Percentiles rank a stretch among this genome's conserved stretches.
phyloP scores from a whole-genome alignment of 2,329 filamentous ascomycete species.

The Neocucurbitaria cava region DNA sequence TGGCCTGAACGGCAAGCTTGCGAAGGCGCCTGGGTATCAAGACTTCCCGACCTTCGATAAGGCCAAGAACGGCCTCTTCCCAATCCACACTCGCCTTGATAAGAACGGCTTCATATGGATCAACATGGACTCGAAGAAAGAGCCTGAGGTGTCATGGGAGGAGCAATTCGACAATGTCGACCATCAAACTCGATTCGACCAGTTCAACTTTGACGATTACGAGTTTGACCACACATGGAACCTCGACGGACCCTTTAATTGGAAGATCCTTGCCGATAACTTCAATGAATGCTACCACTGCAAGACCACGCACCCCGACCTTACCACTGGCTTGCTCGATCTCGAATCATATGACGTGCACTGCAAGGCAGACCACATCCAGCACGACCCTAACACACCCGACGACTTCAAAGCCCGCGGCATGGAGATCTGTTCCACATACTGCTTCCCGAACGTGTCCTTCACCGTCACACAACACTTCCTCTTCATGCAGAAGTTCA shows the following conservation, averaged over 20 bases:
- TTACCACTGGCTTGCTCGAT: constrained; percentile 62
- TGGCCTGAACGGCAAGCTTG: constrained; percentile 51
- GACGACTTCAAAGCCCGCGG: constrained; percentile 32
- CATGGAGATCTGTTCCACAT: constrained; percentile 40
- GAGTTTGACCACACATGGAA: constrained; percentile 52
- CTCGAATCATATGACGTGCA: constrained; percentile 59
- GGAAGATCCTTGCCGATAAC: constrained; percentile 59
- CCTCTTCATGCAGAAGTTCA: constrained; percentile 69
- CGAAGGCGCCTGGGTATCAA: constrained; percentile 54
- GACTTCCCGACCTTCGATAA: constrained; percentile 51
- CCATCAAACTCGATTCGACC: constrained; percentile 43
- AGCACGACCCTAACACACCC: constrained; percentile 41
- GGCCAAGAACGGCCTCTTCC: constrained; percentile 43
- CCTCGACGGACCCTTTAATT: constrained; percentile 42
- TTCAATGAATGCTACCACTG: constrained; percentile 74
- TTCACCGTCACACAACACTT: constrained; percentile 56
- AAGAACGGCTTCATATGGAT: constrained; percentile 46
- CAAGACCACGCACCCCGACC: constrained; percentile 65
- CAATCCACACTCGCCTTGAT: constrained; percentile 44
- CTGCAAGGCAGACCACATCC: constrained; percentile 38
- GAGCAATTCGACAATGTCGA: constrained; percentile 39
- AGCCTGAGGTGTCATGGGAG: constrained; percentile 39
- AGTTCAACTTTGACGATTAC: constrained; percentile 52
- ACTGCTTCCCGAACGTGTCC: constrained; percentile 41
- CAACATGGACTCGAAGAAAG: constrained; percentile 45